Evolutionary conservation across 805 yeast species (phyloP).

Genomic region (Candida silvicultrix): DNA sequence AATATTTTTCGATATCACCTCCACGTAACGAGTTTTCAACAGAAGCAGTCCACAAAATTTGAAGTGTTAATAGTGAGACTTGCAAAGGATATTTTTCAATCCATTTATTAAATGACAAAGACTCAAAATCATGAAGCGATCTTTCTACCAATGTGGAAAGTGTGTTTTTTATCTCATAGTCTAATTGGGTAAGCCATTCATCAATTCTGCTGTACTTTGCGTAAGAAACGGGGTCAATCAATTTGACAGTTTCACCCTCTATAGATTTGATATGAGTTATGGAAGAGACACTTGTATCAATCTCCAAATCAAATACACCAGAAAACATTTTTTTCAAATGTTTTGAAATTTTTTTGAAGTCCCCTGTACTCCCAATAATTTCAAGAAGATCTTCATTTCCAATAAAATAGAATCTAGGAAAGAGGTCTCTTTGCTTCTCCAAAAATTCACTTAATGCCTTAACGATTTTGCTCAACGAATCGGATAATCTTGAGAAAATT

Average conservation of each 20-base stretch:
- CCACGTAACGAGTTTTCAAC: constrained; percentile 28
- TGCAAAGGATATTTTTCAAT: constrained; percentile 47
- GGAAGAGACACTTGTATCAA: constrained; percentile 24
- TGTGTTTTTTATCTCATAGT: constrained; percentile 42
- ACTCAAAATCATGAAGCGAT: constrained; percentile 24
- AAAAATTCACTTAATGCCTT: constrained; percentile 69
- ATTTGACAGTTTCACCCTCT: constrained; percentile 52
- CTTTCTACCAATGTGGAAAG: constrained; percentile 30
- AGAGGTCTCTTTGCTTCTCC: constrained; percentile 70
- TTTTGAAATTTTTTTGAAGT: constrained; percentile 40
- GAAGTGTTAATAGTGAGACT: constrained; percentile 44
- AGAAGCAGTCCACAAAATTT: constrained; percentile 46
- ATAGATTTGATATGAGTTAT: constrained; percentile 50
- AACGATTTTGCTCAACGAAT: constrained; percentile 51
- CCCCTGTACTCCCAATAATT: constrained; percentile 60
- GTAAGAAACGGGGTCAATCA: constrained; percentile 39
- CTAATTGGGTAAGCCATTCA: constrained; percentile 61
- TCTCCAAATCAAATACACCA: constrained; percentile 44
- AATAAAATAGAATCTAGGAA: constrained; percentile 79
- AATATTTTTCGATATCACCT: constrained; percentile 22
- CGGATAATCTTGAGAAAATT: constrained; percentile 43
- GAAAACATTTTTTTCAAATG: constrained; percentile 69
- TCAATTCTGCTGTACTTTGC: constrained; percentile 36
- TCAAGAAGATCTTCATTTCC: constrained; percentile 90
- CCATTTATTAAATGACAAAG: constrained; percentile 24